A percentile compares a stretch with the other conserved stretches of the same genome.
These are phyloP conservation scores for Citrus mangshanensis DNA, from an alignment of 345 rosid genomes.

Conservation along the genomic window DNA sequence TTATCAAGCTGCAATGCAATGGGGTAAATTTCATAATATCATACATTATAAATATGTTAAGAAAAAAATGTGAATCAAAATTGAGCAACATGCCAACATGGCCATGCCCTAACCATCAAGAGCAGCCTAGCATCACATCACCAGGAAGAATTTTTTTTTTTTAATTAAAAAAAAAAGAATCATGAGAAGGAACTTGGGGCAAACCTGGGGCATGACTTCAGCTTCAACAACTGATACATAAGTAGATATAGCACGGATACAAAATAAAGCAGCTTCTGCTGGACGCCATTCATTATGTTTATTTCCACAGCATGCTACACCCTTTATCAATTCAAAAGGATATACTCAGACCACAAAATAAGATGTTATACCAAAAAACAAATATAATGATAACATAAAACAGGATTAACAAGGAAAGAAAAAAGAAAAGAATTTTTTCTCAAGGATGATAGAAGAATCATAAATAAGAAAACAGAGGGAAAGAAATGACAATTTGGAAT, in stretches of 20 bases:
- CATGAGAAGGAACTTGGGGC: conserved; percentile 13
- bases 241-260: conserved; percentile 84
- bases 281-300: conserved; percentile 77
- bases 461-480: not conserved
- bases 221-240: conserved; percentile 78
- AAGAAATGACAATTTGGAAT: not conserved
- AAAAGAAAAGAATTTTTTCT: not conserved
- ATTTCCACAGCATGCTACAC: conserved; percentile 68
- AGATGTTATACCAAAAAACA: not conserved
- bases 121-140: not conserved
- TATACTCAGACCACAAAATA: not conserved
- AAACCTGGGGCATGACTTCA: conserved; percentile 94
- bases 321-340: conserved; percentile 42
- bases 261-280: conserved; percentile 95
- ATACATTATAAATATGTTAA: not conserved
- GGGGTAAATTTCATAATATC: not conserved
- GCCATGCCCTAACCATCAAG: not conserved
- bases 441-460: not conserved
- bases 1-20: not conserved
- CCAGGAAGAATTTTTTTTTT: not conserved
- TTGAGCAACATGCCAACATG: not conserved
- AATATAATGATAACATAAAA: not conserved
- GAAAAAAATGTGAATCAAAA: not conserved
- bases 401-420: not conserved
- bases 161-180: not conserved